These are phyloP conservation scores for Eragrostis tef DNA, from an alignment of 202 grass and related monocot genomes.

Conservation along the genomic window DNA sequence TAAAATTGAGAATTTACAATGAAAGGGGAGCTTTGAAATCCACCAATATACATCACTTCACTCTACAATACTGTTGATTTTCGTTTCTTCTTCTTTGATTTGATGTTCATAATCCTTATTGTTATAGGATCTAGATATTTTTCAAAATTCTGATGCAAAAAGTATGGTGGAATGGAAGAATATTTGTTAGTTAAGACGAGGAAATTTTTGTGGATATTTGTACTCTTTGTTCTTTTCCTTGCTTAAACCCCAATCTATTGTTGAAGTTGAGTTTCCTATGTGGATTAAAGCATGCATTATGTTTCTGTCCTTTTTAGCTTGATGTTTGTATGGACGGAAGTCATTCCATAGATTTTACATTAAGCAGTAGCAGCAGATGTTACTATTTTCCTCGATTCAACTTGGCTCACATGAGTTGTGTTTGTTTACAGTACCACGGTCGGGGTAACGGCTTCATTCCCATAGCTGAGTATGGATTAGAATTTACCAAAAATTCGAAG, in stretches of 20 bases:
- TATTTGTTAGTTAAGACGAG: neutral
- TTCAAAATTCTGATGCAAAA: neutral
- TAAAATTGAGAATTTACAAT: slow-evolving; percentile 10
- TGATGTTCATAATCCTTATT: neutral
- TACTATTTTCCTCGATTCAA: slow-evolving; percentile 2
- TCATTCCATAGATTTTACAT: neutral
- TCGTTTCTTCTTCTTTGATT: slow-evolving; percentile 25
- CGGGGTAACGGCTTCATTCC: slow-evolving; percentile 85
- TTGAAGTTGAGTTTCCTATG: neutral
- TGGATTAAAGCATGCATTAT: neutral
- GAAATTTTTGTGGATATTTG: too few relatives aligned
- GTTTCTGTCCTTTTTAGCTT: slow-evolving; percentile 3
- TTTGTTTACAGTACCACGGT: slow-evolving; percentile 66
- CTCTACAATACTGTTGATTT: neutral
- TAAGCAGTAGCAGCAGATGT: neutral
- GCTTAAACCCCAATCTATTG: neutral
- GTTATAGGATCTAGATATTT: slow-evolving; percentile 35
- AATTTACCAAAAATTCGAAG: slow-evolving; percentile 70
- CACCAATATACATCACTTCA: slow-evolving; percentile 3
- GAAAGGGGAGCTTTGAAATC: neutral
- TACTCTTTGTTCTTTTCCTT: slow-evolving; percentile 11
- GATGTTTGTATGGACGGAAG: neutral
- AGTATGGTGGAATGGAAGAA: neutral
- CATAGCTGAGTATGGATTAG: slow-evolving; percentile 85
- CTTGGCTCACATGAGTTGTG: neutral